Percentiles rank a stretch among this genome's conserved stretches.
These are phyloP conservation scores for Lentithecium fluviatile DNA, from an alignment of 495 filamentous ascomycete species.

Conservation along the genomic window DNA sequence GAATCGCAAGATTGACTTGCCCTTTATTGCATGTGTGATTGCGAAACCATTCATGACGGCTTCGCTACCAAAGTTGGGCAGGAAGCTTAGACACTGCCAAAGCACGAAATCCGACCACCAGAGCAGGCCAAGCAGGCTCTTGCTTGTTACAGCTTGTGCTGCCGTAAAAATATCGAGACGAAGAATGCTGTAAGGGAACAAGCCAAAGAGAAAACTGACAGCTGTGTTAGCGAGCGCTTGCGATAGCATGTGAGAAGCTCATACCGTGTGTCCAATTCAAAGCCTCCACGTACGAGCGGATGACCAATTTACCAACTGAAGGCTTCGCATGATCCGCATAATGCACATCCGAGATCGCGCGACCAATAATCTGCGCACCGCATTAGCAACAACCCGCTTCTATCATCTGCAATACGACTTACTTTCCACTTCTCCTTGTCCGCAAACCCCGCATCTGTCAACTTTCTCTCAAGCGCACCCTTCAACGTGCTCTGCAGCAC, in stretches of 20 bases:
- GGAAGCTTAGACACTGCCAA: too few species aligned
- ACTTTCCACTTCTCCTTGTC: conserved; percentile 4
- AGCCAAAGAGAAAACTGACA: not conserved
- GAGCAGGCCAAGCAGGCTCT: too few species aligned
- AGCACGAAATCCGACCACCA: too few species aligned
- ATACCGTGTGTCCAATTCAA: conserved; percentile 23
- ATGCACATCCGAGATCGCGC: conserved; percentile 6
- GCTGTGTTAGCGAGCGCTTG: not conserved
- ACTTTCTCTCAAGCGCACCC: conserved; percentile 1
- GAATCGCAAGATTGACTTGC: too few species aligned
- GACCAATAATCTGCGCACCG: conserved; percentile 7
- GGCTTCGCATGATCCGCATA: conserved; percentile 20
- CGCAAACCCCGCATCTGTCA: conserved; percentile 4
- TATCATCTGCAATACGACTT: not conserved
- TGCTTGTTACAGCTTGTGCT: not conserved
- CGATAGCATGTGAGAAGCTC: not conserved
- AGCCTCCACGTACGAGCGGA: conserved; percentile 14
- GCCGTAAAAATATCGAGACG: not conserved
- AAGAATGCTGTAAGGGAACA: not conserved
- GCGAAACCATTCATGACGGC: too few species aligned
- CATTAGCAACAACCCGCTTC: not conserved
- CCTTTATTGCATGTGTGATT: too few species aligned
- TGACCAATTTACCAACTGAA: not conserved
- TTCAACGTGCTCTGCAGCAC: conserved; percentile 17
- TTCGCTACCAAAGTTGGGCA: too few species aligned